Percentiles rank a stretch among this genome's conserved stretches.
Evolutionary conservation across 768 basidiomycete species (phyloP).

Genomic region (Boletus fagicola): DNA sequence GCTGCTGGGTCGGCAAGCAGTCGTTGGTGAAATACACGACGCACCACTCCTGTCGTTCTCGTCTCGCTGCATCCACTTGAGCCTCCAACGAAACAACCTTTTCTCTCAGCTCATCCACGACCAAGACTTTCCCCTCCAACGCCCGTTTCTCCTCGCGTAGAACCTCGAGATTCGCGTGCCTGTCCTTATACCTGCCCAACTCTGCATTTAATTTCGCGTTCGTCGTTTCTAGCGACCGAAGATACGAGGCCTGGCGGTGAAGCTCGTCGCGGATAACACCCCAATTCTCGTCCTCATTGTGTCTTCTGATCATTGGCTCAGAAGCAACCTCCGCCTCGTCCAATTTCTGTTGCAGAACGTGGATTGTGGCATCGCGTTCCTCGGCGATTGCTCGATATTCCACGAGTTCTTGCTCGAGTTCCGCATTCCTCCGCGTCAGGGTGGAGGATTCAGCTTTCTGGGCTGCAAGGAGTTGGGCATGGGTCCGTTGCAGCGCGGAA

Average conservation of each 20-base stretch:
- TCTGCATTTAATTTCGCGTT: conserved; percentile 59
- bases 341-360: conserved; percentile 46
- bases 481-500: conserved; percentile 44
- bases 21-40: conserved; percentile 12
- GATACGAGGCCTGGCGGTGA: conserved; percentile 59
- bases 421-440: conserved; percentile 43
- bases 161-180: conserved; percentile 63
- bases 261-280: conserved; percentile 65
- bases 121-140: conserved; percentile 51
- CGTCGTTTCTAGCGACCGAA: conserved; percentile 55
- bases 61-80: conserved; percentile 58
- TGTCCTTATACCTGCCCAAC: conserved; percentile 50
- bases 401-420: conserved; percentile 49
- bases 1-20: neutral
- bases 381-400: conserved; percentile 42
- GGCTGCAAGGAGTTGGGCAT: conserved; percentile 47
- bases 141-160: conserved; percentile 71
- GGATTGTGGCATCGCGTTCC: conserved; percentile 40
- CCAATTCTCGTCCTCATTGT: conserved; percentile 56
- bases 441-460: conserved; percentile 54
- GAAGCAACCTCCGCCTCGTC: conserved; percentile 43
- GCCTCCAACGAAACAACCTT: conserved; percentile 58
- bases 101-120: conserved; percentile 54
- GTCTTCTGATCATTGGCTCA: conserved; percentile 27
- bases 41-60: conserved; percentile 61